Percentiles rank a stretch among this genome's conserved stretches.
These are phyloP conservation scores for Melastoma malabathricum DNA, from an alignment of 345 rosid species.

Conservation along the genomic window DNA sequence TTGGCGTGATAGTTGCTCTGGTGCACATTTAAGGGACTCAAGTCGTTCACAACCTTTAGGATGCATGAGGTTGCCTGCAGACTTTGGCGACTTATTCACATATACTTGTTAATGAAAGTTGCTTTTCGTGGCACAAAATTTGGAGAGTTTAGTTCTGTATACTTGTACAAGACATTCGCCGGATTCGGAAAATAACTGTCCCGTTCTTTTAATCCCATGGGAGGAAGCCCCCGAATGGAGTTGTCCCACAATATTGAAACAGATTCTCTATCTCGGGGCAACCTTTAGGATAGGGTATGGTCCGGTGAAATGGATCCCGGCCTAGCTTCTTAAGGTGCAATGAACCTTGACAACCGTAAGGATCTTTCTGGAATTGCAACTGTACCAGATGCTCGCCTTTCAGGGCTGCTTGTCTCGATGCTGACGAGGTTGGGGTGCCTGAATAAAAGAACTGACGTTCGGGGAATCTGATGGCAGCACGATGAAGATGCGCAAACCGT, in stretches of 20 bases:
- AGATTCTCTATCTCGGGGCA: constrained; percentile 77
- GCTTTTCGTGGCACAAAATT: no score
- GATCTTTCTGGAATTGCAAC: constrained; percentile 75
- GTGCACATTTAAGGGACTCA: no score
- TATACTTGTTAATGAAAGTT: no score
- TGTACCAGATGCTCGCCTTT: constrained; percentile 77
- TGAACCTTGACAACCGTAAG: constrained; percentile 71
- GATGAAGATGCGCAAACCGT: constrained; percentile 69
- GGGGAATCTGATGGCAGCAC: constrained; percentile 72
- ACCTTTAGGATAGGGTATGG: constrained; percentile 84
- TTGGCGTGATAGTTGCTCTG: no score
- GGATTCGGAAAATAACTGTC: no score
- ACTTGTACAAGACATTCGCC: no score
- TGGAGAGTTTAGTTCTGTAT: no score
- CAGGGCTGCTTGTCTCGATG: constrained; percentile 57
- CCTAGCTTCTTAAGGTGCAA: constrained; percentile 71
- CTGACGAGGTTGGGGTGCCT: constrained; percentile 58
- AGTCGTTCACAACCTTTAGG: no score
- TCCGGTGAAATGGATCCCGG: constrained; percentile 86
- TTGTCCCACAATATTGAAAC: constrained; percentile 68
- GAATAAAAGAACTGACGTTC: constrained; percentile 54
- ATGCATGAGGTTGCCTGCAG: no score
- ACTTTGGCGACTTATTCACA: no score
- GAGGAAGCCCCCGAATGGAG: constrained; percentile 61
- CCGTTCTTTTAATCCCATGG: constrained; percentile 37